Conservation (phyloP, 208 protist genomes). For the Leishmania gerbilli region DNA sequence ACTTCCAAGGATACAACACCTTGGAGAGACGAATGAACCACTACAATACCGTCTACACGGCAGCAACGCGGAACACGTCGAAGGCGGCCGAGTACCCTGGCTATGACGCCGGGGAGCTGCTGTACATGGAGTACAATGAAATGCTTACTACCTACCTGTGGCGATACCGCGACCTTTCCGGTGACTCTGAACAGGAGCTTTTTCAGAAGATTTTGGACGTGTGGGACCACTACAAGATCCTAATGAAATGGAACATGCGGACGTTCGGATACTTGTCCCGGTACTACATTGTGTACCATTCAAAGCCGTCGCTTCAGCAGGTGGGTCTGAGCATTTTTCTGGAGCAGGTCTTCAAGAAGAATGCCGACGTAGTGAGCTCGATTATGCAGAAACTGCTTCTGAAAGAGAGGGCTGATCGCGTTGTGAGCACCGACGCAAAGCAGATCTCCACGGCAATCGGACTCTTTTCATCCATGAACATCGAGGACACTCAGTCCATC, state of each 20-base stretch:
- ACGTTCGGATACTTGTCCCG: constrained; percentile 86
- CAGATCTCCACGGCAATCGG: constrained; percentile 64
- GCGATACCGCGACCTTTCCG: constrained; percentile 54
- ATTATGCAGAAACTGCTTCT: constrained; percentile 68
- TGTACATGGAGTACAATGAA: constrained; percentile 92
- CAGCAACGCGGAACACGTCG: constrained; percentile 68
- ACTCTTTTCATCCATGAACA: constrained; percentile 77
- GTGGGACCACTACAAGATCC: constrained; percentile 83
- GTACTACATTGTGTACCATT: constrained; percentile 87
- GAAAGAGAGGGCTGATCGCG: constrained; percentile 33
- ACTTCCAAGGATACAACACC: constrained; percentile 63
- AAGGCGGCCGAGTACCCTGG: constrained; percentile 52
- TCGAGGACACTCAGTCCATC: constrained; percentile 57
- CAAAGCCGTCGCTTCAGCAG: constrained; percentile 77
- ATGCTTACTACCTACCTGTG: constrained; percentile 88
- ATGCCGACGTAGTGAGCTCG: constrained; percentile 48
- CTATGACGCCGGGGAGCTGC: constrained; percentile 69
- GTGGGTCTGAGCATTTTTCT: constrained; percentile 85
- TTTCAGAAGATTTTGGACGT: constrained; percentile 67
- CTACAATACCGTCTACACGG: constrained; percentile 86
- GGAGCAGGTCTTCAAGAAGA: constrained; percentile 78
- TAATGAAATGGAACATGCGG: constrained; percentile 86
- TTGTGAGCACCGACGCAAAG: constrained; percentile 29
- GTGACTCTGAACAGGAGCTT: constrained; percentile 53
- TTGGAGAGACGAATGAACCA: constrained; percentile 80